Evolutionary conservation across 345 rosid species (phyloP).

Genomic region (Lepidium sativum): DNA sequence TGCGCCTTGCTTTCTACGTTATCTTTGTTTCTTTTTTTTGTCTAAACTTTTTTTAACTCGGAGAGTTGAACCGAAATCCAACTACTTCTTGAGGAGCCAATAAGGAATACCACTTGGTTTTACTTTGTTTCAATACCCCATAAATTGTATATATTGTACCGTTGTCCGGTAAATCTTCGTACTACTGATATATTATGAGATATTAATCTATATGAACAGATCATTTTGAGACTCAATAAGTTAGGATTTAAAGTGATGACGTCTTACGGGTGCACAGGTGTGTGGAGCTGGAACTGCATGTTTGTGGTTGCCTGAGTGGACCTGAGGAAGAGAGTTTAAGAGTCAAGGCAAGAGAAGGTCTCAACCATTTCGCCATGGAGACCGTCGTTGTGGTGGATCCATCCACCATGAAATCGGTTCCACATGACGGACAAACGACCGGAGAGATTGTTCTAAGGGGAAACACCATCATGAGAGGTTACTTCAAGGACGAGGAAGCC

Average conservation of each 20-base stretch:
- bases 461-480: constrained; percentile 75
- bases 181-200: too few relatives aligned
- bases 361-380: constrained; percentile 49
- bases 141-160: background rate
- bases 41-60: too few relatives aligned
- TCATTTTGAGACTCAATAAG: constrained; percentile 2
- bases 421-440: constrained; percentile 48
- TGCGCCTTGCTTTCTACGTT: constrained; percentile 11
- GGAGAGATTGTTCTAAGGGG: constrained; percentile 71
- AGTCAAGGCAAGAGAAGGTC: constrained; percentile 32
- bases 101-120: background rate
- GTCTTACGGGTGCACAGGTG: constrained; percentile 1
- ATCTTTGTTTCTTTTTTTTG: background rate
- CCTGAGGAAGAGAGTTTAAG: background rate
- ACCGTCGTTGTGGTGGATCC: constrained; percentile 57
- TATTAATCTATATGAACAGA: too few relatives aligned
- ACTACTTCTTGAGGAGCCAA: too few relatives aligned
- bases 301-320: constrained; percentile 11
- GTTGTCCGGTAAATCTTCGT: too few relatives aligned
- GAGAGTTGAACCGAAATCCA: too few relatives aligned
- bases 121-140: background rate
- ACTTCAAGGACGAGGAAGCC: constrained; percentile 42
- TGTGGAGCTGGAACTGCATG: constrained; percentile 6
- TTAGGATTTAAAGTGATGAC: constrained; percentile 7
- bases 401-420: constrained; percentile 47